A percentile compares a stretch with the other conserved stretches of the same genome.
Conservation (phyloP, 192 early-diverging fungal species). For the Podila horticola region DNA sequence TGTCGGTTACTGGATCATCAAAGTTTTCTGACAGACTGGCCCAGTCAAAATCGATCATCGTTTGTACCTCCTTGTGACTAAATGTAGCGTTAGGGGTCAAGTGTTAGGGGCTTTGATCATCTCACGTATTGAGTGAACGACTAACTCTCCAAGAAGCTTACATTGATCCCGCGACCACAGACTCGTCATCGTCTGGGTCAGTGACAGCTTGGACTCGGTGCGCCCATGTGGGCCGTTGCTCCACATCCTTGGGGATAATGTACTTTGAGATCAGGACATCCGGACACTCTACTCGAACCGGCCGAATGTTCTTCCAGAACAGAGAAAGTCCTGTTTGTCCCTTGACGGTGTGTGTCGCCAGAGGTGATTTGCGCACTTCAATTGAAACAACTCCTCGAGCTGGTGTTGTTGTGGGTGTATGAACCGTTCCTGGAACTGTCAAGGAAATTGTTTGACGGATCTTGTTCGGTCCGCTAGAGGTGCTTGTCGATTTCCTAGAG, state of each 20-base stretch:
- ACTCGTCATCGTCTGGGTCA: not conserved
- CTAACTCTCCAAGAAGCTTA: not conserved
- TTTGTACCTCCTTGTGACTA: conserved; percentile 29
- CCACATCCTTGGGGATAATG: conserved; percentile 49
- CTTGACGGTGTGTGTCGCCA: conserved; percentile 10
- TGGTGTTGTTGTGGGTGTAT: not conserved
- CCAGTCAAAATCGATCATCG: conserved; percentile 41
- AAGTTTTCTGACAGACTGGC: conserved; percentile 34
- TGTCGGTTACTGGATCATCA: conserved; percentile 23
- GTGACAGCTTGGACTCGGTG: conserved; percentile 33
- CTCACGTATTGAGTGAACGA: not conserved
- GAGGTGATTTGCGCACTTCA: conserved; percentile 38
- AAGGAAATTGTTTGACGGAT: conserved; percentile 37
- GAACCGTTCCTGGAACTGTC: conserved; percentile 26
- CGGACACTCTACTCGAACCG: conserved; percentile 43
- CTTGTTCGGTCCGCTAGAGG: not conserved
- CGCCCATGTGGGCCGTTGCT: conserved; percentile 43
- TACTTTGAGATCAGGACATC: conserved; percentile 12
- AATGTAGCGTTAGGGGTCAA: not conserved
- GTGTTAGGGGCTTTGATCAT: not conserved
- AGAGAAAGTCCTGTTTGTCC: conserved; percentile 41
- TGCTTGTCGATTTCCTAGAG: conserved; percentile 34
- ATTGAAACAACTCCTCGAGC: conserved; percentile 32
- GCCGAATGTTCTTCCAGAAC: conserved; percentile 51
- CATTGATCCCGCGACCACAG: conserved; percentile 22